Evolutionary conservation across 2,329 filamentous ascomycete genomes (phyloP).

Genomic region (Aspergillus tamarii): DNA sequence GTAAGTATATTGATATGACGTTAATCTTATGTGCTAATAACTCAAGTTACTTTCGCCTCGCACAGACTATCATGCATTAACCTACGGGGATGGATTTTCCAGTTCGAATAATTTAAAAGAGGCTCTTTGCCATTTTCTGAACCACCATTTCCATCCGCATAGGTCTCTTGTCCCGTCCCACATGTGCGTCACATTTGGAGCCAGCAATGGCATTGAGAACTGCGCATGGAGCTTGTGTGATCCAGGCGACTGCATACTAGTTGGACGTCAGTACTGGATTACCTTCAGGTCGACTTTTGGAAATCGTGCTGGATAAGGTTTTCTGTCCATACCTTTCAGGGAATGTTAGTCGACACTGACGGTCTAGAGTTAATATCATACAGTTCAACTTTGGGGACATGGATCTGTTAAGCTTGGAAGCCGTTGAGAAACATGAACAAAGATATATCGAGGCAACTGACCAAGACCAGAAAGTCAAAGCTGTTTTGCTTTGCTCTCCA

Average conservation of each 20-base stretch:
- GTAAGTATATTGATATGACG: background rate
- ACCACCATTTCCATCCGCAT: constrained; percentile 24
- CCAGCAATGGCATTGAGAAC: constrained; percentile 30
- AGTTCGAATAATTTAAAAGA: constrained; percentile 21
- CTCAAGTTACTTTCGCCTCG: constrained; percentile 4
- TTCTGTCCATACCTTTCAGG: background rate
- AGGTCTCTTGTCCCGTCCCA: constrained; percentile 22
- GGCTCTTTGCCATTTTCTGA: constrained; percentile 32
- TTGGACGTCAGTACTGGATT: constrained; percentile 42
- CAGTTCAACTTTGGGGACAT: constrained; percentile 45
- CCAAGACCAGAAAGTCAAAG: constrained; percentile 44
- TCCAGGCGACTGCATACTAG: constrained; percentile 28
- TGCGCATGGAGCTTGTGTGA: constrained; percentile 26
- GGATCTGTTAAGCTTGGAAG: constrained; percentile 47
- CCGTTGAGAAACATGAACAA: constrained; percentile 47
- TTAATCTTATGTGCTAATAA: background rate
- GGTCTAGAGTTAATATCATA: constrained; percentile 37
- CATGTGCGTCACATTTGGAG: constrained; percentile 29
- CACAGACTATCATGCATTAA: constrained; percentile 21
- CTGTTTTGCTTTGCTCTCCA: constrained; percentile 52
- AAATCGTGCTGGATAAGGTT: constrained; percentile 37
- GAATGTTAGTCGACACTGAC: background rate
- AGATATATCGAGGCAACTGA: constrained; percentile 38
- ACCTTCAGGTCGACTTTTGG: constrained; percentile 48
- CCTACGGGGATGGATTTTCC: constrained; percentile 33